A percentile compares a stretch with the other conserved stretches of the same genome.
phyloP scores from a whole-genome alignment of 2,329 filamentous ascomycete species.

The Zelopaecilomyces penicillatus region DNA sequence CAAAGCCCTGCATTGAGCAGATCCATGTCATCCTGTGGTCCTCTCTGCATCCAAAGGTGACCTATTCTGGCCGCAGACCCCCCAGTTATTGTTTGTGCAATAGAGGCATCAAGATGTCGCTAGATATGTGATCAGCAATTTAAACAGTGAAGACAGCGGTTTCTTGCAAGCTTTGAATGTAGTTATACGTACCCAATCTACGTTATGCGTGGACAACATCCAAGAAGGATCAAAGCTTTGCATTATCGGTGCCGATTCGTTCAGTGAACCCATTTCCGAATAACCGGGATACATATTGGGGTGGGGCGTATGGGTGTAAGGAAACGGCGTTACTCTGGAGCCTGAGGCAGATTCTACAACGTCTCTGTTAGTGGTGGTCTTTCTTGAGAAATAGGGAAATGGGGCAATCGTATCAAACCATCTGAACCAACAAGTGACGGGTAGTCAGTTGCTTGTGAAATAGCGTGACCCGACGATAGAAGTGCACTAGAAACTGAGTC shows the following conservation, averaged over 20 bases:
- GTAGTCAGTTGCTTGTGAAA: too few relatives aligned
- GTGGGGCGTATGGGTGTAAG: slow-evolving; percentile 14
- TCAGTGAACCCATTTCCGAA: neutral
- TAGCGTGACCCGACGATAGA: too few relatives aligned
- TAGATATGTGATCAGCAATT: neutral
- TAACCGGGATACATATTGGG: slow-evolving; percentile 11
- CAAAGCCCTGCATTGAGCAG: slow-evolving; percentile 17
- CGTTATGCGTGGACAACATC: slow-evolving; percentile 23
- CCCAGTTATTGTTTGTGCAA: slow-evolving; percentile 22
- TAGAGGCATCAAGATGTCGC: slow-evolving; percentile 20
- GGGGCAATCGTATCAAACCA: too few relatives aligned
- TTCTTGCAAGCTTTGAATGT: too few relatives aligned
- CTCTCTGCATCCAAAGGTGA: slow-evolving; percentile 22
- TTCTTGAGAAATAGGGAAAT: too few relatives aligned
- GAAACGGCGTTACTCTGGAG: slow-evolving; percentile 15
- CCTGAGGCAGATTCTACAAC: slow-evolving; percentile 3
- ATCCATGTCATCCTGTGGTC: slow-evolving; percentile 18
- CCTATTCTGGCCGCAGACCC: slow-evolving; percentile 18
- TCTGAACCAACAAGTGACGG: too few relatives aligned
- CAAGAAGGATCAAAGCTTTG: slow-evolving; percentile 27
- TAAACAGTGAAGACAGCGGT: too few relatives aligned
- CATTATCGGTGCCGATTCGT: neutral
- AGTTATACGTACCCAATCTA: slow-evolving; percentile 30
- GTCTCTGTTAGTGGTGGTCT: too few relatives aligned
- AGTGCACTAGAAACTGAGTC: too few relatives aligned